Evolutionary conservation across 495 filamentous ascomycete species (phyloP).

Genomic region (Sporormia fimetaria): DNA sequence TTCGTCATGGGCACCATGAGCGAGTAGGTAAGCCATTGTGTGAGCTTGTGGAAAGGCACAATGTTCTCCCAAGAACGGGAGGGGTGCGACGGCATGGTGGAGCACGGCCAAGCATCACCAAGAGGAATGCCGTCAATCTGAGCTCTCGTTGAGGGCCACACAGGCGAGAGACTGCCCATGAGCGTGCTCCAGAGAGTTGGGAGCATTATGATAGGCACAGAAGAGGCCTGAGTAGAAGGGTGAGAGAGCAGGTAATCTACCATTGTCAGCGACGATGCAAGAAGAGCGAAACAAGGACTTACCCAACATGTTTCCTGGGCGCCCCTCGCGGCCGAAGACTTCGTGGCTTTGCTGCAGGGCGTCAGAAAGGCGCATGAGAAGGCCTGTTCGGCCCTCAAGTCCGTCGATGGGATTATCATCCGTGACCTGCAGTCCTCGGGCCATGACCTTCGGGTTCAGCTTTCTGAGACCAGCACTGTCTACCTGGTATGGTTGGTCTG

Average conservation of each 20-base stretch:
- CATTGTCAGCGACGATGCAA: conserved; percentile 13
- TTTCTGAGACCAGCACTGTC: conserved; percentile 70
- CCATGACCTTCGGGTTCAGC: conserved; percentile 61
- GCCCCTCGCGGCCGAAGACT: conserved; percentile 71
- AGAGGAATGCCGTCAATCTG: conserved; percentile 79
- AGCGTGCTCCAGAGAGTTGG: conserved; percentile 84
- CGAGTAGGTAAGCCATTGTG: conserved; percentile 83
- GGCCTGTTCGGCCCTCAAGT: conserved; percentile 70
- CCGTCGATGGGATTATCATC: conserved; percentile 76
- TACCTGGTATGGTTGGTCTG: conserved; percentile 72
- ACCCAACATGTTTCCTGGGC: conserved; percentile 95
- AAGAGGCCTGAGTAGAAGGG: conserved; percentile 73
- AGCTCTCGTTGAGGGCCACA: conserved; percentile 86
- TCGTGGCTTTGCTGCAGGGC: conserved; percentile 73
- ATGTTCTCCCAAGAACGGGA: conserved; percentile 82
- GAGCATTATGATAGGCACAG: conserved; percentile 76
- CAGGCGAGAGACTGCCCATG: conserved; percentile 72
- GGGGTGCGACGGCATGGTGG: conserved; percentile 66
- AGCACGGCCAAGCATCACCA: conserved; percentile 91
- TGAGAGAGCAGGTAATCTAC: conserved; percentile 88
- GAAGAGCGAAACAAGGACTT: conserved; percentile 16
- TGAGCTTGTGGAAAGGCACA: conserved; percentile 87
- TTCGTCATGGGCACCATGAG: conserved; percentile 78
- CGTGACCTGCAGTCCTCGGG: conserved; percentile 71
- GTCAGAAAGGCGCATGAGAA: conserved; percentile 63